Conservation (phyloP, 2,329 filamentous ascomycete genomes). For the Fusarium sp. region DNA sequence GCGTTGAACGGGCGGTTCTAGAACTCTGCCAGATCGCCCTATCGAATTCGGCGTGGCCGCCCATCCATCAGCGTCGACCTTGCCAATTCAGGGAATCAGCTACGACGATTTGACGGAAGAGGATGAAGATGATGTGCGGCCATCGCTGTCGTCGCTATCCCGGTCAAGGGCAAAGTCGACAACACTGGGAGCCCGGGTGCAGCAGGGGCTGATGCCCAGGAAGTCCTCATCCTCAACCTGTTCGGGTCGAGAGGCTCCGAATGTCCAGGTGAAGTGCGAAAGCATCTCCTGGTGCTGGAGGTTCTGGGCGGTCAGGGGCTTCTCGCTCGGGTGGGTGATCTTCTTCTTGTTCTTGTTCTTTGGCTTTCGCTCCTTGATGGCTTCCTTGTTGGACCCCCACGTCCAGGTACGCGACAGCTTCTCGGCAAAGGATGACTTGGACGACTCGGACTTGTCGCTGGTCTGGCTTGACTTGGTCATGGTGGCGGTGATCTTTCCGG, state of each 20-base stretch:
- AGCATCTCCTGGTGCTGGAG: slow-evolving; percentile 65
- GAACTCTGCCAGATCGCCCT: slow-evolving; percentile 37
- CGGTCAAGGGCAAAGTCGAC: slow-evolving; percentile 46
- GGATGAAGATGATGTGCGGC: slow-evolving; percentile 36
- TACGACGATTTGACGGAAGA: slow-evolving; percentile 40
- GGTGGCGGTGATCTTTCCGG: slow-evolving; percentile 48
- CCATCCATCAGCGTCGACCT: slow-evolving; percentile 39
- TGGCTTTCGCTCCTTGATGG: slow-evolving; percentile 50
- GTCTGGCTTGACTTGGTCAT: slow-evolving; percentile 51
- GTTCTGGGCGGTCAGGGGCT: slow-evolving; percentile 62
- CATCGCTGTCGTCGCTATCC: slow-evolving; percentile 44
- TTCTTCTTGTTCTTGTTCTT: slow-evolving; percentile 49
- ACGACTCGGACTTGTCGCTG: slow-evolving; percentile 48
- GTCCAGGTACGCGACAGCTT: slow-evolving; percentile 52
- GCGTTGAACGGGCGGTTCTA: slow-evolving; percentile 32
- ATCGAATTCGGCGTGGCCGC: slow-evolving; percentile 33
- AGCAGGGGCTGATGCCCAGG: slow-evolving; percentile 62
- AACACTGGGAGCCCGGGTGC: slow-evolving; percentile 58
- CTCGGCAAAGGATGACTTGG: slow-evolving; percentile 50
- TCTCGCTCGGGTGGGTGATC: slow-evolving; percentile 60
- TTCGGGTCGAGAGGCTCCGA: slow-evolving; percentile 57
- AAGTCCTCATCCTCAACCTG: slow-evolving; percentile 55
- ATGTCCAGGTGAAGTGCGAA: slow-evolving; percentile 62
- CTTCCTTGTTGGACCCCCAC: slow-evolving; percentile 51
- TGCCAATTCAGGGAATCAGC: slow-evolving; percentile 41